A percentile compares a stretch with the other conserved stretches of the same genome.
Conservation (phyloP, 495 filamentous ascomycete species). For the Xylaria palmicola region DNA sequence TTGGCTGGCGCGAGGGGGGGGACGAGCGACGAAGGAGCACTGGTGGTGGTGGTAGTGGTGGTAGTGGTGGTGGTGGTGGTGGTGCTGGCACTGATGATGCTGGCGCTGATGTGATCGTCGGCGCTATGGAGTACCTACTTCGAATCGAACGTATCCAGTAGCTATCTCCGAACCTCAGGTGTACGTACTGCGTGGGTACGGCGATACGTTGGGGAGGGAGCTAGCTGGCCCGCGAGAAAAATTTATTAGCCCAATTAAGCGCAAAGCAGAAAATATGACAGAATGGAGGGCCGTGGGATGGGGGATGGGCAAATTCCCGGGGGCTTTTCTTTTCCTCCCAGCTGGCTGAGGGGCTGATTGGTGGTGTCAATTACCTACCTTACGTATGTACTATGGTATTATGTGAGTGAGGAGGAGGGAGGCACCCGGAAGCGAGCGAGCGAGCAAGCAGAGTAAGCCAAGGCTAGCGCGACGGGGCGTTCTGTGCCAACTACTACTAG, state of each 20-base stretch:
- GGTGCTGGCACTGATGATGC: background rate
- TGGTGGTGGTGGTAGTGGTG: background rate
- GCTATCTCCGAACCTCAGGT: too few species aligned
- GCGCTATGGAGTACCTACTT: background rate
- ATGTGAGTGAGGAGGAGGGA: background rate
- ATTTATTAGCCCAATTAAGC: constrained; percentile 5
- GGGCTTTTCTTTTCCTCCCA: constrained; percentile 8
- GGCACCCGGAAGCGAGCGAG: background rate
- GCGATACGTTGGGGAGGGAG: background rate
- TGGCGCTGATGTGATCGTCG: background rate
- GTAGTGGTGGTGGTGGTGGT: background rate
- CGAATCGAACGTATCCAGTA: too few species aligned
- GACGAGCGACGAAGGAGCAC: constrained; percentile 3
- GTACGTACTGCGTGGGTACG: background rate
- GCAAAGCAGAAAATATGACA: constrained; percentile 6
- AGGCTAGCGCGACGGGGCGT: background rate
- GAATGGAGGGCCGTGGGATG: background rate
- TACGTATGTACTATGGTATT: background rate
- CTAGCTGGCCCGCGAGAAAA: background rate
- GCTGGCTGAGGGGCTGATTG: constrained; percentile 5
- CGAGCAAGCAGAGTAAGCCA: constrained; percentile 3
- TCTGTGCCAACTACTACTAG: too few species aligned
- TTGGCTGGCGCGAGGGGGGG: too few species aligned
- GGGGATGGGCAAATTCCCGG: constrained; percentile 8
- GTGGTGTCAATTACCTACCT: background rate